phyloP scores from a whole-genome alignment of 176 grass and related monocot species.

The Juncus inflexus region DNA sequence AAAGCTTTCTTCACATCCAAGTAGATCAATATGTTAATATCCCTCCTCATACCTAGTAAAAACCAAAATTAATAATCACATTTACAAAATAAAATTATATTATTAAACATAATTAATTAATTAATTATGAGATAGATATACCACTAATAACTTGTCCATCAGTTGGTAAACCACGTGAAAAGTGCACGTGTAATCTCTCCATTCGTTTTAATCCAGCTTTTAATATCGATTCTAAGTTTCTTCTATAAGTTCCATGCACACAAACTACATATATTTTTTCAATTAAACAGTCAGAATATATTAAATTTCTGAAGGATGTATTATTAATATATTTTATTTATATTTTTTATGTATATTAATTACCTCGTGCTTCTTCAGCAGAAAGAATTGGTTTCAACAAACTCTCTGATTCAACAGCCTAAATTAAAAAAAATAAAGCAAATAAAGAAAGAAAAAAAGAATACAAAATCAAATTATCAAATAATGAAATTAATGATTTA shows the following conservation, averaged over 20 bases:
- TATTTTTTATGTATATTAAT: constrained; percentile 3
- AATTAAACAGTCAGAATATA: constrained; percentile 37
- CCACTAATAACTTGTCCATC: constrained; percentile 68
- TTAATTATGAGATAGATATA: constrained; percentile 33
- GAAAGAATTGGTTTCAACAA: constrained; percentile 84
- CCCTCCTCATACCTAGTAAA: constrained; percentile 57
- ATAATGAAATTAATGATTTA: not conserved
- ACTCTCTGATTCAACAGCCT: constrained; percentile 76
- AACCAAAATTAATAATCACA: not conserved
- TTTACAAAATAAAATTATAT: not conserved
- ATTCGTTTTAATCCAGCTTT: constrained; percentile 67
- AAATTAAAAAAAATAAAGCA: too few species aligned
- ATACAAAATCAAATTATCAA: not conserved
- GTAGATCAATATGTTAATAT: constrained; percentile 79
- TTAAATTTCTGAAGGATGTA: constrained; percentile 2
- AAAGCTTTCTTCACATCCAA: constrained; percentile 70
- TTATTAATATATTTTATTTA: constrained; percentile 10
- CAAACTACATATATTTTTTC: constrained; percentile 42
- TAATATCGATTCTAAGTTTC: constrained; percentile 70
- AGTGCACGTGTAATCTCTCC: constrained; percentile 78
- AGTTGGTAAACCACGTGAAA: constrained; percentile 75
- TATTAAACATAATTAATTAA: constrained; percentile 14
- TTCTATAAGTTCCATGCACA: constrained; percentile 81
- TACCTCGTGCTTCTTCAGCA: constrained; percentile 66
- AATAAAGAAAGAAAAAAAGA: not conserved